A percentile compares a stretch with the other conserved stretches of the same genome.
Conservation (phyloP, 495 filamentous ascomycete genomes). For the Penicillium ucsense region DNA sequence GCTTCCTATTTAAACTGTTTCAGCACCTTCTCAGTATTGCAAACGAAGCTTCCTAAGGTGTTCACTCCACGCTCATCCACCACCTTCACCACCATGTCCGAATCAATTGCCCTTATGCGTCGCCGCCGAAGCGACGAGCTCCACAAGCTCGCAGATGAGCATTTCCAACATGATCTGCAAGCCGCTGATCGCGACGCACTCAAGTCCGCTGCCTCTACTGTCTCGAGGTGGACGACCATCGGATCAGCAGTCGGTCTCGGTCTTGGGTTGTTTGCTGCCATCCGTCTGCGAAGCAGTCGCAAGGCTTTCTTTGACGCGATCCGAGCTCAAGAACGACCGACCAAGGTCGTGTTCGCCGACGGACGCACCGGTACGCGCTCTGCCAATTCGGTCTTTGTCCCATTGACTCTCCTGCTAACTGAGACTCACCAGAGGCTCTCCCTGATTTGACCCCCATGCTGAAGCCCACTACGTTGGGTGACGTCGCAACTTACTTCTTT, state of each 20-base stretch:
- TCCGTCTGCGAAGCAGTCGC: constrained; percentile 44
- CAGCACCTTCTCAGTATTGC: too few species aligned
- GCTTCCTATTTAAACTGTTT: too few species aligned
- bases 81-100: constrained; percentile 18
- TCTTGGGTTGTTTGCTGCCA: constrained; percentile 48
- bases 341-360: constrained; percentile 49
- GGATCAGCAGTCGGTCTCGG: constrained; percentile 51
- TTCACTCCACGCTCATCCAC: neutral
- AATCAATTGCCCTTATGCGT: constrained; percentile 49
- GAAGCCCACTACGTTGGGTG: constrained; percentile 47
- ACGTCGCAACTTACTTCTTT: constrained; percentile 54
- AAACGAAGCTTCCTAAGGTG: too few species aligned
- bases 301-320: constrained; percentile 49
- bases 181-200: constrained; percentile 50
- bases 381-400: too few species aligned
- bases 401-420: neutral
- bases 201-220: constrained; percentile 39
- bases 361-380: constrained; percentile 44
- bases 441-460: constrained; percentile 51
- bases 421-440: constrained; percentile 38
- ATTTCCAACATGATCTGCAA: constrained; percentile 52
- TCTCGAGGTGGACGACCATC: constrained; percentile 43
- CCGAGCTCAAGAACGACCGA: constrained; percentile 47
- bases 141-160: constrained; percentile 48
- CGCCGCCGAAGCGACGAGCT: constrained; percentile 44